A percentile compares a stretch with the other conserved stretches of the same genome.
Conservation (phyloP, 345 rosid genomes). For the Passiflora organensis region DNA sequence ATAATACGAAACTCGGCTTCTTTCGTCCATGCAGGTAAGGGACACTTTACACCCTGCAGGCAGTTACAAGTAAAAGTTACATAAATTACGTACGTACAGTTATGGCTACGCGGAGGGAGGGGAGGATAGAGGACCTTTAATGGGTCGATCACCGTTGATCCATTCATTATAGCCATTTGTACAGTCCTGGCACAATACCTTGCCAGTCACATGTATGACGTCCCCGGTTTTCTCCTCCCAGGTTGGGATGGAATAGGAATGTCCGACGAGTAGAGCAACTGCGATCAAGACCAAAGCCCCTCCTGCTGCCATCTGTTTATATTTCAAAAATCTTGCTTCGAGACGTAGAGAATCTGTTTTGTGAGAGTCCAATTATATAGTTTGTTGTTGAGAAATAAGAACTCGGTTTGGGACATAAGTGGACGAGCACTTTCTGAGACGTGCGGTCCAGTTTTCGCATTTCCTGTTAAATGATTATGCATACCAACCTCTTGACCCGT, state of each 20-base stretch:
- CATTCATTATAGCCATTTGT: slow-evolving; percentile 51
- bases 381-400: not conserved
- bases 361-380: not conserved
- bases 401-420: not conserved
- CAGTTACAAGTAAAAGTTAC: not conserved
- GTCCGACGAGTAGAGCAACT: slow-evolving; percentile 7
- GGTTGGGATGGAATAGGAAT: slow-evolving; percentile 8
- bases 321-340: not conserved
- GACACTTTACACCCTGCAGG: slow-evolving; percentile 54
- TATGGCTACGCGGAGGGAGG: not conserved
- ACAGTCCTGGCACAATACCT: slow-evolving; percentile 80
- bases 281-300: slow-evolving; percentile 6
- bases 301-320: slow-evolving; percentile 14
- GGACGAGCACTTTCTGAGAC: slow-evolving; percentile 8
- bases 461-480: not conserved
- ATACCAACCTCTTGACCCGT: too few relatives aligned
- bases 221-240: slow-evolving; percentile 10
- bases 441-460: slow-evolving; percentile 5
- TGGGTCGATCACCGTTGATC: slow-evolving; percentile 51
- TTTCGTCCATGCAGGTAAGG: slow-evolving; percentile 63
- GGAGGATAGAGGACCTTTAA: slow-evolving; percentile 41
- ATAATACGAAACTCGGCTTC: slow-evolving; percentile 50
- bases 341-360: not conserved
- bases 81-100: not conserved
- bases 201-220: slow-evolving; percentile 58